phyloP scores from a whole-genome alignment of 2,329 filamentous ascomycete species.

The Aspergillus sp. region DNA sequence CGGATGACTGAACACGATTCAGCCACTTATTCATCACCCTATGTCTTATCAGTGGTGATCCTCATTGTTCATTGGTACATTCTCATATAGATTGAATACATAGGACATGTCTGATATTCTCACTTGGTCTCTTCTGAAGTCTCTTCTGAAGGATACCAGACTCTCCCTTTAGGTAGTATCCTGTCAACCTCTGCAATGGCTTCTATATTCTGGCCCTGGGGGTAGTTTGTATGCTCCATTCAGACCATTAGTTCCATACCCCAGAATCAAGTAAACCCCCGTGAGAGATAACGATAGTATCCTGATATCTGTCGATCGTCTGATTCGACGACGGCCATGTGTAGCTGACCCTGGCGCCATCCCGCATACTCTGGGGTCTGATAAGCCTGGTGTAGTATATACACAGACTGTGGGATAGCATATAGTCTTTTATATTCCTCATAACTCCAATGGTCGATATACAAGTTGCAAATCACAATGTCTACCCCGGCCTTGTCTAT shows the following conservation, averaged over 20 bases:
- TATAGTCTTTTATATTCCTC: background rate
- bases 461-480: background rate
- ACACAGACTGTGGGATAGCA: background rate
- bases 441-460: background rate
- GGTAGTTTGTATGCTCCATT: too few species aligned
- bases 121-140: too few species aligned
- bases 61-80: background rate
- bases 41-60: background rate
- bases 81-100: too few species aligned
- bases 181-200: too few species aligned
- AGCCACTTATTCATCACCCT: background rate
- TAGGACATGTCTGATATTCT: too few species aligned
- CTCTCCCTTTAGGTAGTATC: too few species aligned
- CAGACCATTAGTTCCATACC: background rate
- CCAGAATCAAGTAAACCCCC: background rate
- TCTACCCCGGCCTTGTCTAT: background rate
- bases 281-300: background rate
- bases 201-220: too few species aligned
- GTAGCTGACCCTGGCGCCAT: background rate
- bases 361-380: background rate
- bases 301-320: constrained; percentile 8
- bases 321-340: constrained; percentile 9
- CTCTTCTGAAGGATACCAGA: too few species aligned
- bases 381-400: background rate
- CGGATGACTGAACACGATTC: background rate